phyloP scores from a whole-genome alignment of 805 yeast genomes.

The Yamadazyma sp. region DNA sequence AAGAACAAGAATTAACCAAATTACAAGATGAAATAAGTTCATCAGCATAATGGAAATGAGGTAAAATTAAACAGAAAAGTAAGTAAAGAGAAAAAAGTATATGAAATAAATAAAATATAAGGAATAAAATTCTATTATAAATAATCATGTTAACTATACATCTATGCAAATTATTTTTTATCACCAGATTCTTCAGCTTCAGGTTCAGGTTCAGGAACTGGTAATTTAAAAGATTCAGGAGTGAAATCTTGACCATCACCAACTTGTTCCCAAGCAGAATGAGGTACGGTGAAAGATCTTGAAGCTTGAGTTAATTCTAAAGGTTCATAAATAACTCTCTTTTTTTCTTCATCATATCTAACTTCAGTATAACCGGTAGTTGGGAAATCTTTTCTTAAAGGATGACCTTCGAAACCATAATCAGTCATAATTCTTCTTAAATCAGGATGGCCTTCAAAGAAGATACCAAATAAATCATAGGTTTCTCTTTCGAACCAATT shows the following conservation, averaged over 20 bases:
- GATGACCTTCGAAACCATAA: constrained; percentile 91
- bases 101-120: not conserved
- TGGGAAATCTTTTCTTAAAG: constrained; percentile 89
- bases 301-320: constrained; percentile 89
- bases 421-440: constrained; percentile 87
- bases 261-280: constrained; percentile 89
- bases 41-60: constrained; percentile 7
- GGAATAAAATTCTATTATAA: not conserved
- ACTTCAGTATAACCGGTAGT: constrained; percentile 90
- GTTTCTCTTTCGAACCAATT: constrained; percentile 92
- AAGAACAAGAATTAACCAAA: constrained; percentile 56
- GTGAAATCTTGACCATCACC: constrained; percentile 82
- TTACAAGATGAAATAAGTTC: constrained; percentile 43
- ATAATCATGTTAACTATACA: not conserved
- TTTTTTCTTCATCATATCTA: constrained; percentile 86
- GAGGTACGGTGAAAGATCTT: constrained; percentile 85
- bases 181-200: constrained; percentile 32
- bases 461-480: constrained; percentile 82
- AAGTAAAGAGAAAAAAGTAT: not conserved
- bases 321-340: constrained; percentile 86
- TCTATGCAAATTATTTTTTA: constrained; percentile 22
- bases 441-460: constrained; percentile 88
- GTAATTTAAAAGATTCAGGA: constrained; percentile 78
- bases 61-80: not conserved
- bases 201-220: constrained; percentile 77